phyloP scores from a whole-genome alignment of 2,329 filamentous ascomycete species.

The Aspergillus fijiensis region DNA sequence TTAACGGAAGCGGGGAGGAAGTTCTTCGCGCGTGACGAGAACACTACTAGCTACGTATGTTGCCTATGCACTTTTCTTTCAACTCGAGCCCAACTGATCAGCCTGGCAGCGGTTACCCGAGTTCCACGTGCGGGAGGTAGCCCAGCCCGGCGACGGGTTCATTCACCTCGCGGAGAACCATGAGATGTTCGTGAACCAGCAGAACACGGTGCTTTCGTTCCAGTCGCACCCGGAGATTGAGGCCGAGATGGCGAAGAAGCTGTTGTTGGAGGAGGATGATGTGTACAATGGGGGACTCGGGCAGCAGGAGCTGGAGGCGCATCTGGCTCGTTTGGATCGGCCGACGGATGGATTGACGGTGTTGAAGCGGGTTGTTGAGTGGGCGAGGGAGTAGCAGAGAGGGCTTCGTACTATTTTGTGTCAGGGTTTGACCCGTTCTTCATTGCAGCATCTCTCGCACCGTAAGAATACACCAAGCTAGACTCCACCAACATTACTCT shows the following conservation, averaged over 20 bases:
- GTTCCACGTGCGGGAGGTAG: constrained; percentile 45
- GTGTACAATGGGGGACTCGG: constrained; percentile 12
- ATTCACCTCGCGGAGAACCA: constrained; percentile 37
- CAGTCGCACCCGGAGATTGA: constrained; percentile 50
- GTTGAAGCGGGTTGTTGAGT: background rate
- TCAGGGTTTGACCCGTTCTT: no score
- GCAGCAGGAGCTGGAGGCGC: background rate
- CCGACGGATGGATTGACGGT: background rate
- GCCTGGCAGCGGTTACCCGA: constrained; percentile 33
- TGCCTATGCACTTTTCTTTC: no score
- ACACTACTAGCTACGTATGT: no score
- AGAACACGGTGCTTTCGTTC: constrained; percentile 45
- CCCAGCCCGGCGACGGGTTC: constrained; percentile 35
- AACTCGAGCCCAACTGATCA: no score
- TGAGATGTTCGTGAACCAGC: constrained; percentile 42
- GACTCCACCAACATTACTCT: no score
- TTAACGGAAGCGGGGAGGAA: no score
- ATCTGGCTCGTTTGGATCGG: background rate
- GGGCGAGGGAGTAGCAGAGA: background rate
- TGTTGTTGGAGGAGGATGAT: constrained; percentile 29
- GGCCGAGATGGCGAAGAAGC: constrained; percentile 37
- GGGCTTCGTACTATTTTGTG: no score
- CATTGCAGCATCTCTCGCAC: no score
- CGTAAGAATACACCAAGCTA: no score
- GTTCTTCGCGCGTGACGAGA: no score